phyloP scores from a whole-genome alignment of 2,329 filamentous ascomycete species.

The Biscogniauxia marginata region DNA sequence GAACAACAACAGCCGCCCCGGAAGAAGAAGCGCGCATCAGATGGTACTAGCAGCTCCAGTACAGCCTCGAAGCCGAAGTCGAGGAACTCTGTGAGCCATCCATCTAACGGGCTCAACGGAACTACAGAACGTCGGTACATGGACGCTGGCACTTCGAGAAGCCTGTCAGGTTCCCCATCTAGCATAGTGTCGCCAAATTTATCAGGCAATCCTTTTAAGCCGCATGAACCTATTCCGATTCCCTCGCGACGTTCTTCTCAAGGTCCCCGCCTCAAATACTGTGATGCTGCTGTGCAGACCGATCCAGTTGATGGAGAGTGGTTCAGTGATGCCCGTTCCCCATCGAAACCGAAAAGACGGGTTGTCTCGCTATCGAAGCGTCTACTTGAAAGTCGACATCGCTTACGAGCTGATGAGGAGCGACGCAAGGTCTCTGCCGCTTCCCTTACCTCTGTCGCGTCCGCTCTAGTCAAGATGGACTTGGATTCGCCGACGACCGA shows the following conservation, averaged over 20 bases:
- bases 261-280: conserved; percentile 43
- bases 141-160: conserved; percentile 52
- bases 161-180: conserved; percentile 52
- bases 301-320: conserved; percentile 54
- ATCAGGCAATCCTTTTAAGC: conserved; percentile 24
- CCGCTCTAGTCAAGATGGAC: conserved; percentile 39
- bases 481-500: conserved; percentile 37
- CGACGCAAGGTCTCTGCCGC: conserved; percentile 29
- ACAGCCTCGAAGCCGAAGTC: conserved; percentile 40
- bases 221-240: conserved; percentile 28
- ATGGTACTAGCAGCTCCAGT: conserved; percentile 41
- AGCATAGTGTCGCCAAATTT: conserved; percentile 41
- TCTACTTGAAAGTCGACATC: conserved; percentile 49
- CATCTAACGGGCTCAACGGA: conserved; percentile 28
- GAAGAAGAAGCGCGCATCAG: conserved; percentile 63
- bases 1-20: conserved; percentile 56
- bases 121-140: conserved; percentile 44
- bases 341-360: conserved; percentile 43
- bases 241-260: conserved; percentile 40
- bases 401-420: conserved; percentile 41
- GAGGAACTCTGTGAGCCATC: conserved; percentile 21
- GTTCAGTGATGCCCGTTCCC: conserved; percentile 42
- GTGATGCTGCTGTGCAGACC: conserved; percentile 53
- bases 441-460: conserved; percentile 29
- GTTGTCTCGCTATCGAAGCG: conserved; percentile 55